A percentile compares a stretch with the other conserved stretches of the same genome.
Conservation (phyloP, 2,329 filamentous ascomycete genomes). For the Fusarium pseudocircinatum region DNA sequence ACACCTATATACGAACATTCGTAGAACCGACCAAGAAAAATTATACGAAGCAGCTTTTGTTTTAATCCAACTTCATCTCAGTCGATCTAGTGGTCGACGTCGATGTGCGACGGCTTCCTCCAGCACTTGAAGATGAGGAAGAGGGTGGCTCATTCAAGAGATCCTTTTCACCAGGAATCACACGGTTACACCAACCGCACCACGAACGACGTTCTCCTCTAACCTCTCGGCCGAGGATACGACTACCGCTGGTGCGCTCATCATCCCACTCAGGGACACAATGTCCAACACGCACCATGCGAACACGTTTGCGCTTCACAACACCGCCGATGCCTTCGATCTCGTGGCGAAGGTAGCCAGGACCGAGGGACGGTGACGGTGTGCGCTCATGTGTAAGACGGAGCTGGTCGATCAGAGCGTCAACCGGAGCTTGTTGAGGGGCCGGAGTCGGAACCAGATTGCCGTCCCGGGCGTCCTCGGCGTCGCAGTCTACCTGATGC, state of each 20-base stretch:
- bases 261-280: conserved; percentile 89
- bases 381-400: conserved; percentile 51
- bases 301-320: conserved; percentile 88
- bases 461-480: conserved; percentile 71
- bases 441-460: conserved; percentile 33
- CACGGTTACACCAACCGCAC: conserved; percentile 91
- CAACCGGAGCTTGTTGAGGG: conserved; percentile 36
- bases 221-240: conserved; percentile 76
- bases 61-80: conserved; percentile 22
- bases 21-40: not conserved
- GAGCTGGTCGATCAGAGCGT: conserved; percentile 45
- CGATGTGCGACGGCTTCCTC: conserved; percentile 37
- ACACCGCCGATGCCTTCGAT: conserved; percentile 90
- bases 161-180: conserved; percentile 70
- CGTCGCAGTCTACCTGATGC: conserved; percentile 86
- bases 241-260: conserved; percentile 69
- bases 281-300: conserved; percentile 81
- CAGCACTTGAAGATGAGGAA: conserved; percentile 39
- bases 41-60: not conserved
- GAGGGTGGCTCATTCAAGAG: conserved; percentile 39
- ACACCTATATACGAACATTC: not conserved
- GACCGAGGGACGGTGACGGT: conserved; percentile 63
- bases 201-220: conserved; percentile 77
- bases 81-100: conserved; percentile 33
- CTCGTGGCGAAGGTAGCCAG: conserved; percentile 86